A percentile compares a stretch with the other conserved stretches of the same genome.
Conservation (phyloP, 345 rosid genomes). For the Bruguiera sexangula region DNA sequence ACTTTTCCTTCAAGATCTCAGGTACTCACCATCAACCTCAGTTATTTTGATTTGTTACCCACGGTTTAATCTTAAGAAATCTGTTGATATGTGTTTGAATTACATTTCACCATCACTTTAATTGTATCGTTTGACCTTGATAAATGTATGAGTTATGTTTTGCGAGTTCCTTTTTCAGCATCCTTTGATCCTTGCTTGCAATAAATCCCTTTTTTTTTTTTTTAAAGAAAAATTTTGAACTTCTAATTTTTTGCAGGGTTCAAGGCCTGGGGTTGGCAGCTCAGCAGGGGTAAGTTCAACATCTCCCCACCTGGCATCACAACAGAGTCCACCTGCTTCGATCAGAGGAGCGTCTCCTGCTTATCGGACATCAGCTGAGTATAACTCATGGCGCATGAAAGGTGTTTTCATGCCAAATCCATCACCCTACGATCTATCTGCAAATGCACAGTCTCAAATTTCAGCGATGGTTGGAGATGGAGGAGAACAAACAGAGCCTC, state of each 20-base stretch:
- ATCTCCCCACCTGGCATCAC: slow-evolving; percentile 63
- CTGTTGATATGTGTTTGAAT: not conserved
- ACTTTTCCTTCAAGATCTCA: slow-evolving; percentile 93
- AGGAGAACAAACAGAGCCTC: slow-evolving; percentile 48
- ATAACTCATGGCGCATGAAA: slow-evolving; percentile 66
- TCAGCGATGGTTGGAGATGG: slow-evolving; percentile 54
- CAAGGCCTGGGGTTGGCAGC: slow-evolving; percentile 64
- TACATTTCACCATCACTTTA: too few species aligned
- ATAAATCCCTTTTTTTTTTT: not conserved
- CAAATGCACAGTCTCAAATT: slow-evolving; percentile 44
- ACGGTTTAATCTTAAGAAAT: not conserved
- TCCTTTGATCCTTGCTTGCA: slow-evolving; percentile 4
- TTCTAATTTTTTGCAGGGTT: slow-evolving; percentile 44
- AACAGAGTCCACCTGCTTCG: slow-evolving; percentile 56
- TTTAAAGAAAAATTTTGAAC: not conserved
- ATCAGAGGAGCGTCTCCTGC: slow-evolving; percentile 60
- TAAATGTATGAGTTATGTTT: not conserved
- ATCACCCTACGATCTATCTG: slow-evolving; percentile 57
- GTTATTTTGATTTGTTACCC: not conserved
- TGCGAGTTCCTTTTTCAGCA: not conserved
- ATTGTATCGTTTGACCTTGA: too few species aligned
- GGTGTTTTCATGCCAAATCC: slow-evolving; percentile 68
- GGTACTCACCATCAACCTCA: slow-evolving; percentile 41
- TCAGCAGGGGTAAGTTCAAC: slow-evolving; percentile 48
- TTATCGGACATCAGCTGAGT: slow-evolving; percentile 55